phyloP scores from a whole-genome alignment of 495 filamentous ascomycete genomes.

The Cercophora sp. region DNA sequence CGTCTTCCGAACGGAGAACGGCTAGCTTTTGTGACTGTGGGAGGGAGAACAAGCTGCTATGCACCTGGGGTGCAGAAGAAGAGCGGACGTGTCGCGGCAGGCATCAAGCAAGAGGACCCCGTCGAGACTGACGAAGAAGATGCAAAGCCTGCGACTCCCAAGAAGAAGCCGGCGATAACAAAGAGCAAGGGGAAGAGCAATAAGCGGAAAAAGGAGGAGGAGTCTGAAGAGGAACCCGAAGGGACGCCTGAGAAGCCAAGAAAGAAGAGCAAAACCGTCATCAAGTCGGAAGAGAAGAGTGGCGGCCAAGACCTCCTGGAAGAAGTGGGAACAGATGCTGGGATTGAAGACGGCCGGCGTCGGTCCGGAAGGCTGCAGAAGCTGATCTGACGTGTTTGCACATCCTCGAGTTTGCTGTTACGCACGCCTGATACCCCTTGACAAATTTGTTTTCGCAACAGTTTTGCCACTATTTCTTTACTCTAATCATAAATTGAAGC shows the following conservation, averaged over 20 bases:
- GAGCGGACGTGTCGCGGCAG: conserved; percentile 32
- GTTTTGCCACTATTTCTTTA: background rate
- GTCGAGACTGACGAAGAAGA: conserved; percentile 22
- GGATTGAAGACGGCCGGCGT: conserved; percentile 22
- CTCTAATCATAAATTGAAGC: background rate
- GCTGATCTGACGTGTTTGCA: background rate
- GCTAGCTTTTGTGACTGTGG: conserved; percentile 79
- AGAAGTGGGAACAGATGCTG: background rate
- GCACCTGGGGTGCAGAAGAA: conserved; percentile 86
- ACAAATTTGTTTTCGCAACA: background rate
- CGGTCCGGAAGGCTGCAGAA: conserved; percentile 35
- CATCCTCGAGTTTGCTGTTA: too few species aligned
- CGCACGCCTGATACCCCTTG: background rate
- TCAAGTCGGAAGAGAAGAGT: conserved; percentile 15
- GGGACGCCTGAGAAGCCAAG: conserved; percentile 1
- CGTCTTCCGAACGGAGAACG: conserved; percentile 78
- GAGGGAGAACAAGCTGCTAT: conserved; percentile 82
- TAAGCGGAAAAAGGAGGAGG: background rate
- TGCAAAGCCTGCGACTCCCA: conserved; percentile 19
- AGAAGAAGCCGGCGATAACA: conserved; percentile 17
- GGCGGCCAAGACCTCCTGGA: conserved; percentile 13
- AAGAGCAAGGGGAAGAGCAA: conserved; percentile 14
- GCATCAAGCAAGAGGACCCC: conserved; percentile 35
- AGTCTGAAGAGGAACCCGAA: background rate
- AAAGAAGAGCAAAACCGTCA: conserved; percentile 1